Base-by-base conservation (phyloP, 1,284 basidiomycete genomes). In the Puccinia polysora region DNA sequence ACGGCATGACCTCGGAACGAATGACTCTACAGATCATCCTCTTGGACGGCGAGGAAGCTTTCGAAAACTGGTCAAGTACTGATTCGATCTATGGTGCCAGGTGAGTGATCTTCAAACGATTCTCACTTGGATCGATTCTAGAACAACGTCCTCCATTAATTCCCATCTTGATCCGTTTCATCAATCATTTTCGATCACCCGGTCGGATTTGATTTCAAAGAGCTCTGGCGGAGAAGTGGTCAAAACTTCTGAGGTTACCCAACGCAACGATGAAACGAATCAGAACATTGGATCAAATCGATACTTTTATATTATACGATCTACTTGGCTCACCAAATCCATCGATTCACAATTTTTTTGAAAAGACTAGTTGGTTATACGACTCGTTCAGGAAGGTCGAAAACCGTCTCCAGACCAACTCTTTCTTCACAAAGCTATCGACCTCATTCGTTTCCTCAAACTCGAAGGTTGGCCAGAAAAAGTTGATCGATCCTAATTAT, bases 11-110 rank as follows among this genome's bases (percentile, higher is more conserved):
- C 47, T 56, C 75, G 6, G 70, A 71, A 36, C 53, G 75, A 74
- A 90, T 88, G 7, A 95, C 95, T 0, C 80, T 99, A 15, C 93
- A 97, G 79, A 83, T 98, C n/a, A 83, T 98, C 23, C 96, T 98
- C 78, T 94, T 99, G 75, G 97, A 99, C 77, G 96, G 96, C 2
- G 96, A 99, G 80, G 96, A 99, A 80, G 96, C 96, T 0, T 97
- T 94, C 80, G 83, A 86, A 40, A 83, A 85, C 45, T 99, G 96
- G 96, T 91, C 92, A 0, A 84, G 84, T 40, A 86, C 84, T 0
- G 96, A 99, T 80, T 94, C 90, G 0, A 87, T 94, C 58, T 99
- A 99, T 79, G 96, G 96, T 25, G 88, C 93, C 49, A 86, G 89
- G 90, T 91, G 77, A 38, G 65, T 47, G 7, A 20, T 30, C 10